A percentile compares a stretch with the other conserved stretches of the same genome.
phyloP scores from a whole-genome alignment of 192 early-diverging fungal genomes.

The Spizellomyces sp. region DNA sequence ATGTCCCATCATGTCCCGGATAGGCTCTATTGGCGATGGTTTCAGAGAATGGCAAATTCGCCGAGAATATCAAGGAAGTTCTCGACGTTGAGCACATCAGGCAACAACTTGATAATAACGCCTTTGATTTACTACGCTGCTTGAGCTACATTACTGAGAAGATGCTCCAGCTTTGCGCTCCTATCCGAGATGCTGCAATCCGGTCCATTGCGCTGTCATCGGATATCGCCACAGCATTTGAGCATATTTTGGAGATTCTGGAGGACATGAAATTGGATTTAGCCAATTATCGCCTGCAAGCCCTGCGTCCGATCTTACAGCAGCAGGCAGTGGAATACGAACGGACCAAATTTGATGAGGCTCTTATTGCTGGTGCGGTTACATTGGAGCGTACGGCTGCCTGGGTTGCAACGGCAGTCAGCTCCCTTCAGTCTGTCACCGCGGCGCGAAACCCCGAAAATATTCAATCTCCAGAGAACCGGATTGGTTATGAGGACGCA shows the following conservation, averaged over 20 bases:
- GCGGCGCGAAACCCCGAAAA: constrained; percentile 60
- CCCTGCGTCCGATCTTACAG: constrained; percentile 67
- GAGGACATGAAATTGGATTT: constrained; percentile 83
- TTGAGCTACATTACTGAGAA: constrained; percentile 52
- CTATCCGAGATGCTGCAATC: constrained; percentile 69
- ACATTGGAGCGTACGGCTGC: constrained; percentile 54
- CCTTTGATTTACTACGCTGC: constrained; percentile 54
- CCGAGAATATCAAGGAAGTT: constrained; percentile 59
- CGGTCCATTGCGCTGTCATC: constrained; percentile 29
- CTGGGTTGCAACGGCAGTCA: constrained; percentile 62
- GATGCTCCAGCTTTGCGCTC: constrained; percentile 77
- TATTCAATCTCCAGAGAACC: constrained; percentile 40
- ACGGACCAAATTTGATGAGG: constrained; percentile 62
- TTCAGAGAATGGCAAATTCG: constrained; percentile 52
- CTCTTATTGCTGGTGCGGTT: constrained; percentile 42
- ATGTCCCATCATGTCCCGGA: not conserved
- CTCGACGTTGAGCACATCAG: constrained; percentile 70
- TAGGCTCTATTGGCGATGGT: constrained; percentile 72
- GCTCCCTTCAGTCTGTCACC: constrained; percentile 28
- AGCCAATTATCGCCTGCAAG: constrained; percentile 72
- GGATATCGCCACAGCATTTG: constrained; percentile 46
- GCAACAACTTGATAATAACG: constrained; percentile 63
- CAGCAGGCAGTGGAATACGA: constrained; percentile 78
- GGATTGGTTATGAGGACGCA: constrained; percentile 52
- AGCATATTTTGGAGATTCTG: constrained; percentile 58